Conservation (phyloP, 345 rosid genomes). For the Eucalyptus caleyi region DNA sequence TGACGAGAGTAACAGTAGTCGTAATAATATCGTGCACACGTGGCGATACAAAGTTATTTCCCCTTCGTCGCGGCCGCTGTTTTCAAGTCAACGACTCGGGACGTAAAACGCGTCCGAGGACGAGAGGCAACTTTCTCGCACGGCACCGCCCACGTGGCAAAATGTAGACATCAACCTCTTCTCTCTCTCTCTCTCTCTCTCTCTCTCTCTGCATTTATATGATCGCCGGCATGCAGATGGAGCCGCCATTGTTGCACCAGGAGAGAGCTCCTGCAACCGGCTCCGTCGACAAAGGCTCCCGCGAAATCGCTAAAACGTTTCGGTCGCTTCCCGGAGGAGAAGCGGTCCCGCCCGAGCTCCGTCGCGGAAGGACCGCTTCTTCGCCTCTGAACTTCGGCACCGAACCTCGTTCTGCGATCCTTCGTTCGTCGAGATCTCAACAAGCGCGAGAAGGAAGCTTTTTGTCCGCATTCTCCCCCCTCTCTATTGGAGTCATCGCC, state of each 20-base stretch:
- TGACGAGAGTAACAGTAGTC: too few relatives aligned
- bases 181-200: too few relatives aligned
- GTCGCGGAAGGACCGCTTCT: neutral
- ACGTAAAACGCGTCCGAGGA: neutral
- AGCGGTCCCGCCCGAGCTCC: neutral
- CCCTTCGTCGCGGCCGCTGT: neutral
- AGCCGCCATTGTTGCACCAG: neutral
- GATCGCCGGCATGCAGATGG: neutral
- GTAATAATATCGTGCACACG: neutral
- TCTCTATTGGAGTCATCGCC: neutral
- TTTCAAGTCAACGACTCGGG: neutral
- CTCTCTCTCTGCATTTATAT: neutral
- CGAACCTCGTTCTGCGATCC: neutral
- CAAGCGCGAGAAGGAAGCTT: neutral
- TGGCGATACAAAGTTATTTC: neutral
- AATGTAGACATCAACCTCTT: neutral
- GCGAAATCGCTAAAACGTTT: neutral
- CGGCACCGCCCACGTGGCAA: neutral
- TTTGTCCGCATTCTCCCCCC: neutral
- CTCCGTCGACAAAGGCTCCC: neutral
- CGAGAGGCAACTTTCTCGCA: neutral
- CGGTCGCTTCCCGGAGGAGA: neutral
- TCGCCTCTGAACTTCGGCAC: neutral
- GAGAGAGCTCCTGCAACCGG: neutral
- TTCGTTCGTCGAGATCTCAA: neutral